Conservation (phyloP, 805 yeast species). For the Geotrichum ghanense region DNA sequence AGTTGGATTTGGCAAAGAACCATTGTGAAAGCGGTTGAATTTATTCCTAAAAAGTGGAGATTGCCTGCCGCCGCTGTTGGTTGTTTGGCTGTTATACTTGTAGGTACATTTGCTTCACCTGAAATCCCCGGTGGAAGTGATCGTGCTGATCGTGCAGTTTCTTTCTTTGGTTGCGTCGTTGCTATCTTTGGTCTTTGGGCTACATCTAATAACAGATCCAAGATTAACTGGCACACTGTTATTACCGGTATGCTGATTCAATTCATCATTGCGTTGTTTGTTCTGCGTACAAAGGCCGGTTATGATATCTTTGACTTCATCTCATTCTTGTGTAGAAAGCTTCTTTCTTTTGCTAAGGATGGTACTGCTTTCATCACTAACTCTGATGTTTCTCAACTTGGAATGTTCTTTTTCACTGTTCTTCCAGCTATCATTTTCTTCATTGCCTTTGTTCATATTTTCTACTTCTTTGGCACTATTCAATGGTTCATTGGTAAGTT, state of each 20-base stretch:
- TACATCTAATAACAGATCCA: slow-evolving; percentile 35
- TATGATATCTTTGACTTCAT: slow-evolving; percentile 52
- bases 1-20: slow-evolving; percentile 25
- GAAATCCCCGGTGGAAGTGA: slow-evolving; percentile 26
- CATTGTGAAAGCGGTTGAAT: slow-evolving; percentile 16
- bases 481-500: slow-evolving; percentile 52
- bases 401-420: slow-evolving; percentile 45
- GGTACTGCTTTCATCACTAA: slow-evolving; percentile 52
- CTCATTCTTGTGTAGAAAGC: slow-evolving; percentile 43
- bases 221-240: slow-evolving; percentile 47
- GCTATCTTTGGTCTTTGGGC: slow-evolving; percentile 33
- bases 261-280: slow-evolving; percentile 47
- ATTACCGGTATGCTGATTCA: slow-evolving; percentile 51
- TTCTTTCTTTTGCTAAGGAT: slow-evolving; percentile 44
- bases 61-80: slow-evolving; percentile 34
- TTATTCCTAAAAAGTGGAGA: slow-evolving; percentile 35
- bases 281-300: slow-evolving; percentile 47
- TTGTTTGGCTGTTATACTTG: slow-evolving; percentile 36
- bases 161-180: slow-evolving; percentile 44
- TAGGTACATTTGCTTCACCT: slow-evolving; percentile 36
- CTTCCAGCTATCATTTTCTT: slow-evolving; percentile 55
- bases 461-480: slow-evolving; percentile 46
- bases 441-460: slow-evolving; percentile 50
- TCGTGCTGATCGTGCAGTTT: slow-evolving; percentile 42
- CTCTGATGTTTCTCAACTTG: slow-evolving; percentile 28